phyloP scores from a whole-genome alignment of 2,329 filamentous ascomycete genomes.

The Fusarium sp. region DNA sequence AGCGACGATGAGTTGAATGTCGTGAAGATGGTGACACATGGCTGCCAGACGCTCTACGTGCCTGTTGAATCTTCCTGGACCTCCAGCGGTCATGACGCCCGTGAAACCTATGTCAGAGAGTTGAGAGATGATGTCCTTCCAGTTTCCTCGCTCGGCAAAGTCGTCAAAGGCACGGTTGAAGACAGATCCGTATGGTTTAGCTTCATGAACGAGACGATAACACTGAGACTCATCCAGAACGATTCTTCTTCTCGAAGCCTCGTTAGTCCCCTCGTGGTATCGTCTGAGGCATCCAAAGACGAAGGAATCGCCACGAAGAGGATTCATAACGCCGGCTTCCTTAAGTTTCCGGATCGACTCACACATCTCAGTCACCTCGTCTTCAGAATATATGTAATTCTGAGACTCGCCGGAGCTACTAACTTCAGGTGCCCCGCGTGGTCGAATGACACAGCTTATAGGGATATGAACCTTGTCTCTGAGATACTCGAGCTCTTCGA shows the following conservation, averaged over 20 bases:
- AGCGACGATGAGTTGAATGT: conserved; percentile 62
- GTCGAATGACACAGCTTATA: conserved; percentile 67
- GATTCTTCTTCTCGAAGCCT: conserved; percentile 16
- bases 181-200: conserved; percentile 58
- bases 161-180: conserved; percentile 69
- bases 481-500: conserved; percentile 53
- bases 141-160: conserved; percentile 49
- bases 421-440: conserved; percentile 47
- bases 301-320: conserved; percentile 63
- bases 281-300: conserved; percentile 62
- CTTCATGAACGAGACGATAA: conserved; percentile 54
- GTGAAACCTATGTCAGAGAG: conserved; percentile 60
- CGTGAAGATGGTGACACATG: conserved; percentile 49
- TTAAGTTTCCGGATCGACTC: conserved; percentile 54
- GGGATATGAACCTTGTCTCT: conserved; percentile 50
- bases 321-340: conserved; percentile 51
- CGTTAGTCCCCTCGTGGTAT: neutral
- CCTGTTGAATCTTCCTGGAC: conserved; percentile 54
- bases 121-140: conserved; percentile 46
- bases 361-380: conserved; percentile 59
- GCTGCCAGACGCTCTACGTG: conserved; percentile 54
- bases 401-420: conserved; percentile 25
- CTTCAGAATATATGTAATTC: conserved; percentile 63
- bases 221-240: conserved; percentile 57
- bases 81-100: conserved; percentile 65